Evolutionary conservation across 2,329 filamentous ascomycete genomes (phyloP), one percentile per base, ranked within the genome.

Genomic region (Apiospora phragmitis): DNA sequence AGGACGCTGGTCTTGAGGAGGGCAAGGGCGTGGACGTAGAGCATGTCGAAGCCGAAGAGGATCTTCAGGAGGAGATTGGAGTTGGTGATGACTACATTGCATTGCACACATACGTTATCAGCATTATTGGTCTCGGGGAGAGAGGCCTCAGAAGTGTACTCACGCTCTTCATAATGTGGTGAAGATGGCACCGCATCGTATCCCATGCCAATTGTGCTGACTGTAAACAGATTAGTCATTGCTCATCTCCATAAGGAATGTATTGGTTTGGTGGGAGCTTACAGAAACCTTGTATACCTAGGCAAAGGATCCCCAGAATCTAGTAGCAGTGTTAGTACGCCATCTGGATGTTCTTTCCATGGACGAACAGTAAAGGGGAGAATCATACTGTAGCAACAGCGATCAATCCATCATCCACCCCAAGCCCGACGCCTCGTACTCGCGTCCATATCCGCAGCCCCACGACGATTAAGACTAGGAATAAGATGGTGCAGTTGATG

Each of bases 11-110:
- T 70, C 41, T 75, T 74, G 55, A 74, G 41, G 32, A 69, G 51
- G 11, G 73, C 71, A n/a, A 76, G 71, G 26, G 74, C 69, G 74
- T 73, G 74, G 35, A 75, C 69, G 49, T 75, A 75, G 24, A 76
- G 66, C 14, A 75, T 67, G 5, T 72, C 72, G 42, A 74, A 75
- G 35, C 68, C 71, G 67, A 75, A 75, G 24, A 72, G 72, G 32
- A 70, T 47, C 71, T 62, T 62, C 18, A 62, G 18, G 32, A 62
- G 38, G 18, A 62, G 32, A n/a, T 35, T 38, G n/a, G 55, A 62
- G 21, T 62, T 62, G 0, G 32, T 62, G 8, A 62, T 62, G 6
- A 62, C 55, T 62, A 35, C 6, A 3, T 21, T 11, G 24, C 12
- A n/a, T n/a, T 3, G 41, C 41, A 41, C 38, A 14, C 51, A 35